Evolutionary conservation across 345 rosid genomes (phyloP).

Genomic region (Xanthoceras sorbifolium): DNA sequence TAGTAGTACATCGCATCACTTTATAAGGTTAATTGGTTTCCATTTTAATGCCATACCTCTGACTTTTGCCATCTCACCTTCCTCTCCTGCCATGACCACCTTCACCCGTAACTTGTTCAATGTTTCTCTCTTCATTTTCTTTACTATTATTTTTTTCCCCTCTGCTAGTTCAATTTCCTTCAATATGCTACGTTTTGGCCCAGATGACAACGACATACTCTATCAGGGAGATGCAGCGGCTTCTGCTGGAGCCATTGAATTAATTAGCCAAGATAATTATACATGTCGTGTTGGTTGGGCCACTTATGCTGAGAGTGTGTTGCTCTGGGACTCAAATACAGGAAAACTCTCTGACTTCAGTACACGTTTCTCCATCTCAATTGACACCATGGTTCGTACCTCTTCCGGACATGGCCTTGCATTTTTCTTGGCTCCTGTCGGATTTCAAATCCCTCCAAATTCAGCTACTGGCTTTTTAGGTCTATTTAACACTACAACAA

Average conservation of each 20-base stretch:
- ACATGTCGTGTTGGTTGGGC: constrained; percentile 26
- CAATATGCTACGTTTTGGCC: constrained; percentile 15
- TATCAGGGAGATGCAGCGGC: constrained; percentile 25
- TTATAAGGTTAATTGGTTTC: not conserved
- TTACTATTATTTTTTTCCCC: not conserved
- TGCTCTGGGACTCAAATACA: constrained; percentile 27
- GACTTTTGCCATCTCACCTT: not conserved
- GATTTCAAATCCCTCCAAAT: constrained; percentile 28
- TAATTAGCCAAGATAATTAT: constrained; percentile 15
- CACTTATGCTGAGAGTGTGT: constrained; percentile 20
- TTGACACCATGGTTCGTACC: constrained; percentile 1
- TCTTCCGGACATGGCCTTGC: constrained; percentile 25
- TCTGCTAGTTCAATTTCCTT: constrained; percentile 15
- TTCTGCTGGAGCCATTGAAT: constrained; percentile 18
- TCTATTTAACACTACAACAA: constrained; percentile 21
- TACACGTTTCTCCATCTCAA: constrained; percentile 21
- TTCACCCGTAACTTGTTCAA: constrained; percentile 1
- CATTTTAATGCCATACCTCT: not conserved
- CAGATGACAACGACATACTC: not conserved
- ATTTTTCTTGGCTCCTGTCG: constrained; percentile 35
- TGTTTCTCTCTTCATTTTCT: not conserved
- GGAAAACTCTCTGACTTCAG: constrained; percentile 33
- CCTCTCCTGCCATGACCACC: not conserved
- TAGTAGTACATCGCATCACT: not conserved
- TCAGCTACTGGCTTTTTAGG: constrained; percentile 32